These are phyloP conservation scores for Ciborinia camelliae DNA, from an alignment of 2,329 filamentous ascomycete species.

Conservation along the genomic window DNA sequence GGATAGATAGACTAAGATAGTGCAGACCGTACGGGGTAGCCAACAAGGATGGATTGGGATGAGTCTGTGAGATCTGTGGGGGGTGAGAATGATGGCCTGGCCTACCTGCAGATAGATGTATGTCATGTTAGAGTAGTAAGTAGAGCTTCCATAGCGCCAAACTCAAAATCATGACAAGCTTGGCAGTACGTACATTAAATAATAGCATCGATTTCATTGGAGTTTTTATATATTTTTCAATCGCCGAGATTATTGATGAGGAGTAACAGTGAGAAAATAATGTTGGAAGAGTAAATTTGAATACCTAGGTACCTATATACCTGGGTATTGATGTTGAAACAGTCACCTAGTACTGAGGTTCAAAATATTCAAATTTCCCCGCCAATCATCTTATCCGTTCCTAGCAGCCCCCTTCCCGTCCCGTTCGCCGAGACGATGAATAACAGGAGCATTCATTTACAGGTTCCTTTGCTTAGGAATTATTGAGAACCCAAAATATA, in stretches of 20 bases:
- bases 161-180: too few relatives aligned
- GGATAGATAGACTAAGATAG: too few relatives aligned
- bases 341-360: too few relatives aligned
- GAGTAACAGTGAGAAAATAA: neutral
- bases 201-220: neutral
- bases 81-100: constrained; percentile 3
- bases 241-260: too few relatives aligned
- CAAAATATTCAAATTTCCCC: neutral
- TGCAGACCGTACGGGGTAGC: neutral
- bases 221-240: neutral
- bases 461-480: neutral
- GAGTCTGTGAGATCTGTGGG: neutral
- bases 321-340: too few relatives aligned
- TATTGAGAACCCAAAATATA: too few relatives aligned
- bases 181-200: neutral
- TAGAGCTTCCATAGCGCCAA: too few relatives aligned
- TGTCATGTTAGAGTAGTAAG: too few relatives aligned
- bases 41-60: neutral
- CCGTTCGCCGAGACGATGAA: neutral
- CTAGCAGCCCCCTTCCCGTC: too few relatives aligned
- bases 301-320: too few relatives aligned
- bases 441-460: neutral
- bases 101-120: too few relatives aligned
- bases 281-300: neutral
- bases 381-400: neutral